A percentile compares a stretch with the other conserved stretches of the same genome.
phyloP scores from a whole-genome alignment of 208 protist species.

The Zelonia costaricensis region DNA sequence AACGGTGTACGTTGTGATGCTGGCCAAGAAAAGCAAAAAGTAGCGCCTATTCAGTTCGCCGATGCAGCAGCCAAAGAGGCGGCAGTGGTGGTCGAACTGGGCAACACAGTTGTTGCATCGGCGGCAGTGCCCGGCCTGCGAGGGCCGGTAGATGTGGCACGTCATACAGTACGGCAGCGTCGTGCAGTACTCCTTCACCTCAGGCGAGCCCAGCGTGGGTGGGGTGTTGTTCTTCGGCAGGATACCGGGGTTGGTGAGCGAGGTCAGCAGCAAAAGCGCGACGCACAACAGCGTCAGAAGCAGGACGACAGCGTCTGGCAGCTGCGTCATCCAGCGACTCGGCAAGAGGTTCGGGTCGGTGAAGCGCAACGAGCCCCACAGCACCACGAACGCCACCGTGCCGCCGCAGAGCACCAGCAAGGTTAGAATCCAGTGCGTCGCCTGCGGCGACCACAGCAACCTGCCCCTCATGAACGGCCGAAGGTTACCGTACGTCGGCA shows the following conservation, averaged over 20 bases:
- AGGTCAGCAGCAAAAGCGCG: constrained; percentile 20
- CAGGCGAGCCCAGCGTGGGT: constrained; percentile 8
- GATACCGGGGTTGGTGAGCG: constrained; percentile 30
- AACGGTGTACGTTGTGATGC: constrained; percentile 9
- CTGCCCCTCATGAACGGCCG: constrained; percentile 18
- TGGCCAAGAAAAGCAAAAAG: constrained; percentile 28
- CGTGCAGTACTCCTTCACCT: constrained; percentile 25
- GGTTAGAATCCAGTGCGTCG: constrained; percentile 27
- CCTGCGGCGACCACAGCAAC: constrained; percentile 31
- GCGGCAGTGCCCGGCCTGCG: constrained; percentile 25
- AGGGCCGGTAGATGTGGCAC: constrained; percentile 31
- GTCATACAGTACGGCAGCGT: constrained; percentile 28
- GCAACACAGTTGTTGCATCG: constrained; percentile 37
- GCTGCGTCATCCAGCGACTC: constrained; percentile 24
- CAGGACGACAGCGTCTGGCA: constrained; percentile 19
- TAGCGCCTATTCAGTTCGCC: constrained; percentile 32
- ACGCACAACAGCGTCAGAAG: constrained; percentile 9
- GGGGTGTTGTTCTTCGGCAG: constrained; percentile 18
- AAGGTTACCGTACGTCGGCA: constrained; percentile 25
- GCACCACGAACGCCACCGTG: constrained; percentile 19
- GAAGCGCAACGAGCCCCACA: constrained; percentile 35
- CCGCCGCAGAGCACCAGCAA: constrained; percentile 13
- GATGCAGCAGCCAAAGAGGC: constrained; percentile 33
- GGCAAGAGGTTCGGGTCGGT: constrained; percentile 14
- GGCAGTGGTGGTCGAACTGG: constrained; percentile 32